Conservation (phyloP, 495 filamentous ascomycete genomes). For the Hypomontagnella submonticulosa region DNA sequence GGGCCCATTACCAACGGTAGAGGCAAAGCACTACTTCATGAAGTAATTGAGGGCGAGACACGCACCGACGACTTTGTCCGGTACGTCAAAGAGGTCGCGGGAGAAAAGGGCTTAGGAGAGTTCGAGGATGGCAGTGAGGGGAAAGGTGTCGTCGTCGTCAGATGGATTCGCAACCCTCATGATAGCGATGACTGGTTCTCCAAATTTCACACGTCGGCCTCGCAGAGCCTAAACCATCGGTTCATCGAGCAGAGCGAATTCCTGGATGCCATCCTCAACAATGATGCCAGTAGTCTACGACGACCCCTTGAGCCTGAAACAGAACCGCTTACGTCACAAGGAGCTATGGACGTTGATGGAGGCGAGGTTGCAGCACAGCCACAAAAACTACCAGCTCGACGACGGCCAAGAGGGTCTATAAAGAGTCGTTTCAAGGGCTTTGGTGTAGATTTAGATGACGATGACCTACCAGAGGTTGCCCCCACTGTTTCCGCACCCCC, state of each 20-base stretch:
- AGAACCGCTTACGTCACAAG: constrained; percentile 34
- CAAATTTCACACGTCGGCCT: constrained; percentile 72
- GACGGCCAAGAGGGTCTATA: constrained; percentile 53
- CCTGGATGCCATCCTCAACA: constrained; percentile 85
- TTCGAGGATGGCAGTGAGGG: constrained; percentile 70
- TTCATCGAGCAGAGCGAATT: constrained; percentile 93
- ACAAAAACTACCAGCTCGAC: constrained; percentile 36
- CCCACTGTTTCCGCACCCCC: constrained; percentile 16
- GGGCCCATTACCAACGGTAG: constrained; percentile 79
- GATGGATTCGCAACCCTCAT: constrained; percentile 71
- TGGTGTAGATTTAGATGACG: constrained; percentile 53
- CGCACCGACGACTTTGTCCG: constrained; percentile 79
- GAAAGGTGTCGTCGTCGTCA: constrained; percentile 81
- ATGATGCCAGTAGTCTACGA: constrained; percentile 75
- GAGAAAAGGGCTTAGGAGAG: constrained; percentile 73
- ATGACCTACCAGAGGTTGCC: constrained; percentile 35
- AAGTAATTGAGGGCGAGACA: constrained; percentile 71
- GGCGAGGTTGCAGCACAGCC: constrained; percentile 27
- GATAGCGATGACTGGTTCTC: constrained; percentile 74
- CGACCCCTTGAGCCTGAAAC: constrained; percentile 64
- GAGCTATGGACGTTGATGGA: constrained; percentile 51
- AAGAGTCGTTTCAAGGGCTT: constrained; percentile 82
- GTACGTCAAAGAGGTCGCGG: constrained; percentile 79
- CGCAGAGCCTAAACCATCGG: constrained; percentile 76
- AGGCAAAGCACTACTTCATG: constrained; percentile 80